Evolutionary conservation across 495 filamentous ascomycete species (phyloP).

Genomic region (Usnea hakonensis): DNA sequence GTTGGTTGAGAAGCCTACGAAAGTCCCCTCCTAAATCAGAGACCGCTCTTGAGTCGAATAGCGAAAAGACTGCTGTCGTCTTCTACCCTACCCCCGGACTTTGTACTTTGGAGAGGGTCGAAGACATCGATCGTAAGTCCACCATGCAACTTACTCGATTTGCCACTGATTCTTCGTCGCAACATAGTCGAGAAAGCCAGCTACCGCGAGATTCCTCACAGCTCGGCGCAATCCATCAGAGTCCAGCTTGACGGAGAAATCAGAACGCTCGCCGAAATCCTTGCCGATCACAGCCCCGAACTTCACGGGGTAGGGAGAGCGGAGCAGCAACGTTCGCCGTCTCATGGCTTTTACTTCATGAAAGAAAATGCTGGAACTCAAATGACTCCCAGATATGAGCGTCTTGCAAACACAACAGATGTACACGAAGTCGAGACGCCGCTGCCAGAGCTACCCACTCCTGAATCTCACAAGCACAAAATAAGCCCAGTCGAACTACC

Average conservation of each 20-base stretch:
- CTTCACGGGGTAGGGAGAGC: not conserved
- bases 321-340: not conserved
- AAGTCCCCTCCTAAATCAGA: not conserved
- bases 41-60: not conserved
- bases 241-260: not conserved
- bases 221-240: not conserved
- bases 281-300: too few species aligned
- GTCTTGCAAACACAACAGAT: not conserved
- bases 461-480: not conserved
- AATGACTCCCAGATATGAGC: too few species aligned
- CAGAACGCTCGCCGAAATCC: not conserved
- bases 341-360: not conserved
- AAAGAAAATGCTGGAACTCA: not conserved
- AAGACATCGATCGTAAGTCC: not conserved
- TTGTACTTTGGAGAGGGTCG: not conserved
- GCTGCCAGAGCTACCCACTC: not conserved
- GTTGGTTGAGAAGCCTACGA: not conserved
- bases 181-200: not conserved
- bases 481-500: not conserved
- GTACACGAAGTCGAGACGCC: not conserved
- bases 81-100: not conserved
- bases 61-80: not conserved
- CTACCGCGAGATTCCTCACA: not conserved
- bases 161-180: not conserved
- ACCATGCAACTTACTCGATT: not conserved